Percentiles rank a stretch among this genome's conserved stretches.
Conservation (phyloP, 1,284 basidiomycete species). For the Marasmius fiardii region DNA sequence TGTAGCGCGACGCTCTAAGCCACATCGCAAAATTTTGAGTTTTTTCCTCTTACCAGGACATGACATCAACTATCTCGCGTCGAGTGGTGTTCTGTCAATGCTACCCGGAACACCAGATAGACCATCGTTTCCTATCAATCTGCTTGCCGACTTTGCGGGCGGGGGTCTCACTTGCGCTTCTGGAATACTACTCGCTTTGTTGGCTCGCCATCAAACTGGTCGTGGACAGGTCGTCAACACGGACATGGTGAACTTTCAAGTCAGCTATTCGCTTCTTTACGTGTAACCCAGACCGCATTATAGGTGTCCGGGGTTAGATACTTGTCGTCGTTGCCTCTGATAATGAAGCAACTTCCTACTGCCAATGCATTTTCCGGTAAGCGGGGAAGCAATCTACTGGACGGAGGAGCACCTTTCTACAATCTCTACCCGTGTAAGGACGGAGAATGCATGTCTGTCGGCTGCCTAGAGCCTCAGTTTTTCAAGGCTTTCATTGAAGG, state of each 20-base stretch:
- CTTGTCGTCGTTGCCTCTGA: constrained; percentile 66
- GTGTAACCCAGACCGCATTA: not conserved
- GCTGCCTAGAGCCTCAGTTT: constrained; percentile 71
- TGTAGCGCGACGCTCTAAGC: constrained; percentile 12
- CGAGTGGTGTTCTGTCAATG: constrained; percentile 77
- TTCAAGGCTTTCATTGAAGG: constrained; percentile 57
- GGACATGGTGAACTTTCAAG: constrained; percentile 59
- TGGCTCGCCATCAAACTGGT: constrained; percentile 62
- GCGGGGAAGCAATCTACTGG: constrained; percentile 63
- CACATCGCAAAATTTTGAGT: not conserved
- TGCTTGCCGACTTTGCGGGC: constrained; percentile 82
- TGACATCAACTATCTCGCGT: constrained; percentile 85
- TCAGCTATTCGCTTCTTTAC: not conserved
- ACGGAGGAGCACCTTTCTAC: constrained; percentile 82
- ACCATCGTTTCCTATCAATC: constrained; percentile 72
- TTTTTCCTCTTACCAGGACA: constrained; percentile 54
- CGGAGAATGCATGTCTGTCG: constrained; percentile 74
- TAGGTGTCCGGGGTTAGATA: constrained; percentile 81
- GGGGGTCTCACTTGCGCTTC: constrained; percentile 73
- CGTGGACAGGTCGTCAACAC: constrained; percentile 74
- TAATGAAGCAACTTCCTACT: constrained; percentile 38
- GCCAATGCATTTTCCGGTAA: constrained; percentile 39
- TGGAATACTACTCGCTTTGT: constrained; percentile 74
- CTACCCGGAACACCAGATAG: constrained; percentile 62
- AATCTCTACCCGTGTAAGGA: constrained; percentile 72